A percentile compares a stretch with the other conserved stretches of the same genome.
Evolutionary conservation across 2,329 filamentous ascomycete genomes (phyloP).

Genomic region (Cladosporium cucumerinum): DNA sequence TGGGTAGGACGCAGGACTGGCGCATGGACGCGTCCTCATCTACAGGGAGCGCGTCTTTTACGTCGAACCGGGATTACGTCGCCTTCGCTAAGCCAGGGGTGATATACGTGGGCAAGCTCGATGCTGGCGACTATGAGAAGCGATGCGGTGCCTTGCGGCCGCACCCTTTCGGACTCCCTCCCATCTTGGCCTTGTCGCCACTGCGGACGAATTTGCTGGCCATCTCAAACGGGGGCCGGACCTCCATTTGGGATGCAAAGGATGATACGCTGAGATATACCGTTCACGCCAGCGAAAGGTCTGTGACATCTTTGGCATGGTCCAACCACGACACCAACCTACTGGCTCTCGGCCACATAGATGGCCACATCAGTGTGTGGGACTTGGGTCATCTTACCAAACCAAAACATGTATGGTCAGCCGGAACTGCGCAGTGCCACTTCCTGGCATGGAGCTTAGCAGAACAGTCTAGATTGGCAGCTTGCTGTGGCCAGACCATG

Average conservation of each 20-base stretch:
- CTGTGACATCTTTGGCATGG: constrained; percentile 22
- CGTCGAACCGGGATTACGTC: background rate
- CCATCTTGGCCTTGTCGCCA: constrained; percentile 23
- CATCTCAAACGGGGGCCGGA: constrained; percentile 23
- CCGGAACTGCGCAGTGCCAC: constrained; percentile 6
- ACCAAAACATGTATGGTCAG: constrained; percentile 20
- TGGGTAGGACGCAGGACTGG: constrained; percentile 7
- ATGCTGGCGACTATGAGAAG: background rate
- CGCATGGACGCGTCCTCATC: constrained; percentile 11
- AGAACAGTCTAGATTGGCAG: constrained; percentile 16
- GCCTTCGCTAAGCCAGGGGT: background rate
- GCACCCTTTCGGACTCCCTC: constrained; percentile 13
- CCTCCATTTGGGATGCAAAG: constrained; percentile 24
- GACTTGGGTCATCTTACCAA: constrained; percentile 20
- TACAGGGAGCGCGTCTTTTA: background rate
- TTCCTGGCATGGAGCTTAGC: constrained; percentile 18
- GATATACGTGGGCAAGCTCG: background rate
- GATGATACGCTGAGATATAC: constrained; percentile 15
- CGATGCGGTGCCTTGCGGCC: background rate
- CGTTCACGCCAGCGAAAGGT: constrained; percentile 25
- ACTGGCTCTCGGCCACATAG: constrained; percentile 23
- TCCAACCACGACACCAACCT: constrained; percentile 17
- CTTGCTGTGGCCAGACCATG: constrained; percentile 17
- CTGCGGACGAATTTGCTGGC: constrained; percentile 22
- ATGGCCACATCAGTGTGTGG: constrained; percentile 26